phyloP scores from a whole-genome alignment of 805 yeast genomes.

The Kazachstania bromeliacearum region DNA sequence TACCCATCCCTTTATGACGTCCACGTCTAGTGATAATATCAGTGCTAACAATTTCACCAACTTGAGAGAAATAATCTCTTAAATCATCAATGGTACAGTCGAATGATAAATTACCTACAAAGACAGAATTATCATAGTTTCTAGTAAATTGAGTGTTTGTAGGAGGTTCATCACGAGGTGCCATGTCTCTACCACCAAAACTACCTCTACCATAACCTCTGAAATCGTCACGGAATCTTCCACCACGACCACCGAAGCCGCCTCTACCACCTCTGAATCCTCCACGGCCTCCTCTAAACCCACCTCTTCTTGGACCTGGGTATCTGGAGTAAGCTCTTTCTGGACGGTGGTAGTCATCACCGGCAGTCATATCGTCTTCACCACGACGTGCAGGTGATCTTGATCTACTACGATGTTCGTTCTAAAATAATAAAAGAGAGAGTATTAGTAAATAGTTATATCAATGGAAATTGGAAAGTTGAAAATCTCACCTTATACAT shows the following conservation, averaged over 20 bases:
- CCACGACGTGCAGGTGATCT: conserved; percentile 20
- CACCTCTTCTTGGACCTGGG: conserved; percentile 22
- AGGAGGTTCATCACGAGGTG: neutral
- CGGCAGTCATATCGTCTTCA: conserved; percentile 27
- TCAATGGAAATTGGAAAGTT: too few species aligned
- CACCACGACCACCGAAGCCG: conserved; percentile 3
- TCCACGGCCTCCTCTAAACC: conserved; percentile 7
- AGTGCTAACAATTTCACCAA: conserved; percentile 64
- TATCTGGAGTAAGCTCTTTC: conserved; percentile 25
- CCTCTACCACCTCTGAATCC: conserved; percentile 15
- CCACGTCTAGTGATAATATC: conserved; percentile 73
- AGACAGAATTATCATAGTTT: conserved; percentile 58
- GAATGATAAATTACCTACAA: conserved; percentile 66
- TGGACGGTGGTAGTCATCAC: conserved; percentile 10
- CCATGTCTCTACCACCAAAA: conserved; percentile 1
- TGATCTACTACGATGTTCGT: conserved; percentile 13
- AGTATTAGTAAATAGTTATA: too few species aligned
- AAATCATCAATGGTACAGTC: conserved; percentile 50
- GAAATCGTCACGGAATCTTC: conserved; percentile 10
- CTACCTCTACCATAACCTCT: conserved; percentile 12
- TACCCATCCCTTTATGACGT: conserved; percentile 81
- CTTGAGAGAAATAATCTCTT: conserved; percentile 48
- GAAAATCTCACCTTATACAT: too few species aligned
- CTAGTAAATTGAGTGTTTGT: conserved; percentile 29
- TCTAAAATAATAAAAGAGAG: neutral